Percentiles rank a stretch among this genome's conserved stretches.
These are phyloP conservation scores for Yarrowia sp. DNA, from an alignment of 805 yeast genomes.

Conservation along the genomic window DNA sequence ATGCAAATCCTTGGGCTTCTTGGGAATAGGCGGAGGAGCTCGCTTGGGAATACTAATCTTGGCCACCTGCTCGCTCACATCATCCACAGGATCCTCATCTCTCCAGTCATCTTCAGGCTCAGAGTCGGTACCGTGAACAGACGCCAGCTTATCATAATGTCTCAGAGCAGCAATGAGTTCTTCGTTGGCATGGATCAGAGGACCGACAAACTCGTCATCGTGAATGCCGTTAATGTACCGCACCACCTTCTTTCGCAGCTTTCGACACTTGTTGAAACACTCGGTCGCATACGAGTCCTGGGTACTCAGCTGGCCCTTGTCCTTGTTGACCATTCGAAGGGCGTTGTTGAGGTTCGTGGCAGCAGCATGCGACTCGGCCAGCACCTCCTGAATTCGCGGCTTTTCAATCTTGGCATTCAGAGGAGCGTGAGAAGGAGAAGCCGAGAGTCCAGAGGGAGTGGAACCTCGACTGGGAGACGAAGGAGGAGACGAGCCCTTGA, in stretches of 20 bases:
- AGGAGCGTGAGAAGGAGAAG: slow-evolving; percentile 9
- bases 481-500: slow-evolving; percentile 19
- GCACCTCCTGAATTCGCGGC: slow-evolving; percentile 69
- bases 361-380: slow-evolving; percentile 78
- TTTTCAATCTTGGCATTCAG: slow-evolving; percentile 60
- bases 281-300: slow-evolving; percentile 68
- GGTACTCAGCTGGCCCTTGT: slow-evolving; percentile 58
- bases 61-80: slow-evolving; percentile 43
- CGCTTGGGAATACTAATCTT: slow-evolving; percentile 20
- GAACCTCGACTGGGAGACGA: slow-evolving; percentile 4
- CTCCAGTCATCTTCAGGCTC: slow-evolving; percentile 53
- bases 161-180: slow-evolving; percentile 79
- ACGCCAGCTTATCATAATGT: slow-evolving; percentile 65
- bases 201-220: slow-evolving; percentile 86
- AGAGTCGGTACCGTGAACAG: slow-evolving; percentile 53
- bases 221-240: slow-evolving; percentile 84
- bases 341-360: slow-evolving; percentile 74
- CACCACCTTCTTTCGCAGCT: slow-evolving; percentile 76
- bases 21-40: slow-evolving; percentile 43
- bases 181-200: slow-evolving; percentile 87
- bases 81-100: slow-evolving; percentile 43
- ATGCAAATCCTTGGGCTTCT: slow-evolving; percentile 38
- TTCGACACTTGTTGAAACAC: slow-evolving; percentile 76
- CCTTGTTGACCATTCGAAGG: slow-evolving; percentile 55
- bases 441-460: slow-evolving; percentile 13